Percentiles rank a stretch among this genome's conserved stretches.
These are phyloP conservation scores for Neospora caninum DNA, from an alignment of 169 alveolate genomes.

Conservation along the genomic window DNA sequence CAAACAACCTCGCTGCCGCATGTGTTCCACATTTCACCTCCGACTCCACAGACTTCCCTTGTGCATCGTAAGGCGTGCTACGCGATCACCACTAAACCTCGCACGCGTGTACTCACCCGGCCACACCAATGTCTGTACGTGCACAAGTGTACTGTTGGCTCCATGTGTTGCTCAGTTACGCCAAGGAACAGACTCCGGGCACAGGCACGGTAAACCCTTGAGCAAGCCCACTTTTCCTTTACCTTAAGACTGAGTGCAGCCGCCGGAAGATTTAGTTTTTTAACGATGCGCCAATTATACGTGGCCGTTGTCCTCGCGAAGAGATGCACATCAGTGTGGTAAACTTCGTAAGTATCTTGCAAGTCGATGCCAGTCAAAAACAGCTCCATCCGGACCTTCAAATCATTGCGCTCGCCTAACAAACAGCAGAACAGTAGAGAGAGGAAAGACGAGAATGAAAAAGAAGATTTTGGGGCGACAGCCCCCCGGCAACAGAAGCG, in stretches of 20 bases:
- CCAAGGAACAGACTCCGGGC: no score
- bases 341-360: conserved; percentile 6
- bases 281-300: conserved; percentile 58
- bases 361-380: conserved; percentile 18
- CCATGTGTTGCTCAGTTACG: no score
- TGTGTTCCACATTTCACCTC: no score
- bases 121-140: no score
- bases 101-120: no score
- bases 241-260: conserved; percentile 59
- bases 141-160: no score
- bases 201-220: not conserved
- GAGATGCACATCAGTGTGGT: conserved; percentile 60
- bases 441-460: not conserved
- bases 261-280: conserved; percentile 29
- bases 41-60: no score
- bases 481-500: no score
- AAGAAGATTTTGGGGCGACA: not conserved
- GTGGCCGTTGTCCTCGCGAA: conserved; percentile 47
- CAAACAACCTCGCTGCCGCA: no score
- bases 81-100: no score
- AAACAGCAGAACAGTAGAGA: not conserved
- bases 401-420: conserved; percentile 60
- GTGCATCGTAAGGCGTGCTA: no score
- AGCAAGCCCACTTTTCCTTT: not conserved
- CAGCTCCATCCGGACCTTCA: conserved; percentile 35